phyloP scores from a whole-genome alignment of 2,329 filamentous ascomycete species.

The Fusarium clavum region DNA sequence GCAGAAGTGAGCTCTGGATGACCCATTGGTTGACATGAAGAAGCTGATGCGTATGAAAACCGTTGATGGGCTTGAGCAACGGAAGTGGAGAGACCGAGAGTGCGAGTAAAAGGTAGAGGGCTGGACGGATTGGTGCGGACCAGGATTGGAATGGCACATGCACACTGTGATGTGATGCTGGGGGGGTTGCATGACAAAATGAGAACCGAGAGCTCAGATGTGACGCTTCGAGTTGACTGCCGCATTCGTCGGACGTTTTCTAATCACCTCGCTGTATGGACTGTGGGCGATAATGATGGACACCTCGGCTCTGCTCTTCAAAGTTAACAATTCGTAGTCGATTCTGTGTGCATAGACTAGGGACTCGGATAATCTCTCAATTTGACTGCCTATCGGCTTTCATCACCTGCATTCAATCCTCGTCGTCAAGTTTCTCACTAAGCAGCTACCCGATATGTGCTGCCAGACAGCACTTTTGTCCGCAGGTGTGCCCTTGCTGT shows the following conservation, averaged over 20 bases:
- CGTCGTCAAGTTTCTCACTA: conserved; percentile 25
- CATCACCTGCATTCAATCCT: conserved; percentile 29
- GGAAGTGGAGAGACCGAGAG: conserved; percentile 25
- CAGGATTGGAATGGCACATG: conserved; percentile 19
- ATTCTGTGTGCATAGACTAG: conserved; percentile 13
- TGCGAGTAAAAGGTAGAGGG: conserved; percentile 9
- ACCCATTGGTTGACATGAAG: conserved; percentile 31
- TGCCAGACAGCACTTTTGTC: conserved; percentile 33
- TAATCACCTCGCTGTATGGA: neutral
- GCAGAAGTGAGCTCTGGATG: conserved; percentile 24
- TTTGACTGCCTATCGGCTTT: conserved; percentile 24
- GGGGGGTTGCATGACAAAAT: conserved; percentile 36
- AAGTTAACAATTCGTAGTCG: conserved; percentile 20
- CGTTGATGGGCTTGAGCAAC: conserved; percentile 27
- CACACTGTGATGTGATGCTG: conserved; percentile 42
- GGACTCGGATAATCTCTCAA: conserved; percentile 21
- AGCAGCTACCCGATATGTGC: conserved; percentile 33
- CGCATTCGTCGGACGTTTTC: conserved; percentile 12
- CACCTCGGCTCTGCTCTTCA: conserved; percentile 24
- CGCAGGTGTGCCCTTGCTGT: conserved; percentile 2
- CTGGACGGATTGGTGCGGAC: conserved; percentile 38
- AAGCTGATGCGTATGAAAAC: conserved; percentile 28
- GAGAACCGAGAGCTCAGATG: conserved; percentile 39
- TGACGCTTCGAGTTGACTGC: conserved; percentile 36
- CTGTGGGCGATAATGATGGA: conserved; percentile 23